Conservation (phyloP, 495 filamentous ascomycete genomes). For the Neurospora sp. region DNA sequence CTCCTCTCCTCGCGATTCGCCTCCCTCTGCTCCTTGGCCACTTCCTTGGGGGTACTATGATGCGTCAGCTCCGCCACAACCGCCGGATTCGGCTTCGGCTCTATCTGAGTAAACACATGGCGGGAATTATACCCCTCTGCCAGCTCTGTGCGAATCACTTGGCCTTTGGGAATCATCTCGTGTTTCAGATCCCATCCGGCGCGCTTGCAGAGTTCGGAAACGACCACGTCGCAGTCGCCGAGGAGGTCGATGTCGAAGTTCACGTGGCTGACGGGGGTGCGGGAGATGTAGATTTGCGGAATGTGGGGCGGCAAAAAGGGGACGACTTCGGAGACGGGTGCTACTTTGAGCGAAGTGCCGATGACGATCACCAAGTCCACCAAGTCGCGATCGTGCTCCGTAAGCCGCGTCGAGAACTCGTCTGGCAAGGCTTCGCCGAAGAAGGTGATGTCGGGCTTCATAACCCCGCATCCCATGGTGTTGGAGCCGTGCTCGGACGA, state of each 20-base stretch:
- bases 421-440: constrained; percentile 86
- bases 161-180: constrained; percentile 66
- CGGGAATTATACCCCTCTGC: constrained; percentile 58
- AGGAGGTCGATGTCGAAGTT: constrained; percentile 93
- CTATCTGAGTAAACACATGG: constrained; percentile 44
- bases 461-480: constrained; percentile 51
- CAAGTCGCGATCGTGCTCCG: constrained; percentile 64
- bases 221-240: constrained; percentile 86
- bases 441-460: constrained; percentile 99
- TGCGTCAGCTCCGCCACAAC: not conserved
- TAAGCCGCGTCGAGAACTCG: constrained; percentile 70
- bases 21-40: constrained; percentile 4
- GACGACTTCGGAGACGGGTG: constrained; percentile 86
- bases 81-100: constrained; percentile 2
- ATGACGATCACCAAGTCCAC: constrained; percentile 95
- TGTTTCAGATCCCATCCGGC: constrained; percentile 85
- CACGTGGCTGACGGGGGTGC: constrained; percentile 77
- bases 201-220: constrained; percentile 77
- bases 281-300: constrained; percentile 89
- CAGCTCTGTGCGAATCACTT: constrained; percentile 46
- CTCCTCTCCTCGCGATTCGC: not conserved
- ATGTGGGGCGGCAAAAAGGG: constrained; percentile 65
- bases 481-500: not conserved
- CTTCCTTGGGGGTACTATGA: not conserved
- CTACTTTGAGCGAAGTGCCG: constrained; percentile 92